Evolutionary conservation across 106 monocot genomes (phyloP).

Genomic region (Triglochin maritima): DNA sequence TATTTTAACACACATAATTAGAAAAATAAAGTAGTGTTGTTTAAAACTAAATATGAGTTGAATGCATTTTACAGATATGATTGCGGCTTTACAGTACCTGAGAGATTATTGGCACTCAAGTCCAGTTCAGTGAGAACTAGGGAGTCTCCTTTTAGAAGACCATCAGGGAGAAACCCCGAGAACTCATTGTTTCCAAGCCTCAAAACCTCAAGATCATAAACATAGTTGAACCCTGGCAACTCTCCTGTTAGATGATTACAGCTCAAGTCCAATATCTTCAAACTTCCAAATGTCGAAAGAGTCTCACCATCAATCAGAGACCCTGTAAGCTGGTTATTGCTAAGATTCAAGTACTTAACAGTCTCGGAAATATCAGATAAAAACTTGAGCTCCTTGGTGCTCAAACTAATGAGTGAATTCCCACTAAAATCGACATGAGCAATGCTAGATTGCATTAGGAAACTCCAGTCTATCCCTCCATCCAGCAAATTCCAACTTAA

Average conservation of each 20-base stretch:
- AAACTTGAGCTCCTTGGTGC: constrained; percentile 65
- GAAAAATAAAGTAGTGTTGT: too few relatives aligned
- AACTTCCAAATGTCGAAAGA: constrained; percentile 89
- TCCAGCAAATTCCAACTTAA: constrained; percentile 79
- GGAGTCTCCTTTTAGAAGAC: constrained; percentile 76
- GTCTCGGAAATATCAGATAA: constrained; percentile 75
- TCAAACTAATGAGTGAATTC: constrained; percentile 52
- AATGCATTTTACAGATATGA: too few relatives aligned
- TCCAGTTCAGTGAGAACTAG: constrained; percentile 80
- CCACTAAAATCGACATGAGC: constrained; percentile 78
- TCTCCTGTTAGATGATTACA: constrained; percentile 72
- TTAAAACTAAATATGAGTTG: too few relatives aligned
- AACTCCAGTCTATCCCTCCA: constrained; percentile 83
- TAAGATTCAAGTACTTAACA: constrained; percentile 77
- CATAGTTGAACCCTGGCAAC: constrained; percentile 92
- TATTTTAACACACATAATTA: too few relatives aligned
- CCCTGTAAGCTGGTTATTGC: constrained; percentile 71
- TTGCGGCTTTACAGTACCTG: constrained; percentile 30
- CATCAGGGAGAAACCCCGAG: constrained; percentile 66
- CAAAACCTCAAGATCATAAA: constrained; percentile 87
- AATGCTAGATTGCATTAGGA: constrained; percentile 50
- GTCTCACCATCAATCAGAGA: constrained; percentile 66
- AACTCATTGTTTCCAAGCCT: constrained; percentile 74
- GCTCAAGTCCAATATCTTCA: constrained; percentile 91
- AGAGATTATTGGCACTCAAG: constrained; percentile 84